Percentiles rank a stretch among this genome's conserved stretches.
Evolutionary conservation across 805 yeast species (phyloP).

Genomic region (Metschnikowia anglica): DNA sequence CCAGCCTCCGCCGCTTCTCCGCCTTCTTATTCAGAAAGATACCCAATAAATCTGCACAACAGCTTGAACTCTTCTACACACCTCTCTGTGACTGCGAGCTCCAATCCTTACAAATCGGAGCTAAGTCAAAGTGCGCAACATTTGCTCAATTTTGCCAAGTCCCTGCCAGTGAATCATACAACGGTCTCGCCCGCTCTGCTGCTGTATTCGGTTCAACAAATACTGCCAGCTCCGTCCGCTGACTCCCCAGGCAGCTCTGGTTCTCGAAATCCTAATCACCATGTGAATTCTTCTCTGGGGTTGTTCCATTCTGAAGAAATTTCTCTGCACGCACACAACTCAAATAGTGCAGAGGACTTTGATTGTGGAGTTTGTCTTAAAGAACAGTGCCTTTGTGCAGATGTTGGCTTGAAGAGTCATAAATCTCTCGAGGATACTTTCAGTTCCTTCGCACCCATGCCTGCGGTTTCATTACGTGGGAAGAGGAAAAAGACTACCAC

Average conservation of each 20-base stretch:
- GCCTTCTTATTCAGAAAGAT: slow-evolving; percentile 1
- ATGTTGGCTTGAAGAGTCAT: slow-evolving; percentile 41
- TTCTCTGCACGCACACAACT: background rate
- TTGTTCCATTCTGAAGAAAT: background rate
- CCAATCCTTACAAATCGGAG: slow-evolving; percentile 15
- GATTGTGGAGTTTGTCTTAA: slow-evolving; percentile 68
- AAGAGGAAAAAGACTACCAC: slow-evolving; percentile 24
- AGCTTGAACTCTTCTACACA: background rate
- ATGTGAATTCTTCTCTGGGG: slow-evolving; percentile 2
- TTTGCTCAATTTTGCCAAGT: slow-evolving; percentile 21
- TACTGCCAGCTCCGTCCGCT: slow-evolving; percentile 54
- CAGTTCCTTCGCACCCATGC: slow-evolving; percentile 53
- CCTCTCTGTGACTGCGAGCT: slow-evolving; percentile 1
- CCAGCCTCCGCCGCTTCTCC: slow-evolving; percentile 8
- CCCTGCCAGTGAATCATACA: slow-evolving; percentile 19
- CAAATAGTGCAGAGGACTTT: slow-evolving; percentile 24
- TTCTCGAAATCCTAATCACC: slow-evolving; percentile 2
- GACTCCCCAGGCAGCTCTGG: slow-evolving; percentile 40
- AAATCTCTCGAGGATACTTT: slow-evolving; percentile 33
- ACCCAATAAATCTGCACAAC: background rate
- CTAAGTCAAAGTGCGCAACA: slow-evolving; percentile 22
- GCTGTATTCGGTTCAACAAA: slow-evolving; percentile 44
- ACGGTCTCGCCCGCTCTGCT: slow-evolving; percentile 26
- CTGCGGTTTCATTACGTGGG: slow-evolving; percentile 61
- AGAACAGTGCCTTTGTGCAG: slow-evolving; percentile 67